Conservation (phyloP, 306 rosid genomes). For the Abrus pulchellus region DNA sequence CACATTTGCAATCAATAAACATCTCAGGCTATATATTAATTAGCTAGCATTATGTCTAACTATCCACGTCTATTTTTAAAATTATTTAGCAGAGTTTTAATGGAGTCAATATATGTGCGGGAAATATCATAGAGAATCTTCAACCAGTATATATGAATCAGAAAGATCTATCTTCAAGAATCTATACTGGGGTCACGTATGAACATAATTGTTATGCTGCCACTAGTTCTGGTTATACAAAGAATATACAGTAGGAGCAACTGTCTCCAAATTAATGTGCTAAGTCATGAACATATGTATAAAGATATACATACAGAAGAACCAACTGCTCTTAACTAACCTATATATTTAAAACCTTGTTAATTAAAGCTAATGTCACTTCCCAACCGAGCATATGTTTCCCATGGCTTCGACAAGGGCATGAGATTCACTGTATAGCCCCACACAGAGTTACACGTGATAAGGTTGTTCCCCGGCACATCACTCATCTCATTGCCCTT, state of each 20-base stretch:
- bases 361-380: slow-evolving; percentile 49
- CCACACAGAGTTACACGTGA: slow-evolving; percentile 58
- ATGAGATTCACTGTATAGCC: slow-evolving; percentile 45
- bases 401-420: slow-evolving; percentile 45
- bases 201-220: background rate
- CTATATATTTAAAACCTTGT: background rate
- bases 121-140: slow-evolving; percentile 23
- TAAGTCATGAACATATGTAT: background rate
- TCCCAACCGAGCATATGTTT: slow-evolving; percentile 66
- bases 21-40: no score
- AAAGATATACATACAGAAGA: background rate
- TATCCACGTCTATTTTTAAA: background rate
- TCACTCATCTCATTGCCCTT: slow-evolving; percentile 15
- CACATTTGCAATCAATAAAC: no score
- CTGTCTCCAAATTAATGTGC: slow-evolving; percentile 2
- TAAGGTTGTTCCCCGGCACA: slow-evolving; percentile 47
- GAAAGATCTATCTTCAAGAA: slow-evolving; percentile 27
- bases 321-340: slow-evolving; percentile 31
- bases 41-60: no score
- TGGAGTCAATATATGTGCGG: background rate
- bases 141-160: background rate
- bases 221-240: background rate
- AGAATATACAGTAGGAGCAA: background rate
- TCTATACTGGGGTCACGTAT: background rate
- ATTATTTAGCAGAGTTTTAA: background rate